These are phyloP conservation scores for Teunomyces barrocoloradensis DNA, from an alignment of 805 yeast genomes.

Conservation along the genomic window DNA sequence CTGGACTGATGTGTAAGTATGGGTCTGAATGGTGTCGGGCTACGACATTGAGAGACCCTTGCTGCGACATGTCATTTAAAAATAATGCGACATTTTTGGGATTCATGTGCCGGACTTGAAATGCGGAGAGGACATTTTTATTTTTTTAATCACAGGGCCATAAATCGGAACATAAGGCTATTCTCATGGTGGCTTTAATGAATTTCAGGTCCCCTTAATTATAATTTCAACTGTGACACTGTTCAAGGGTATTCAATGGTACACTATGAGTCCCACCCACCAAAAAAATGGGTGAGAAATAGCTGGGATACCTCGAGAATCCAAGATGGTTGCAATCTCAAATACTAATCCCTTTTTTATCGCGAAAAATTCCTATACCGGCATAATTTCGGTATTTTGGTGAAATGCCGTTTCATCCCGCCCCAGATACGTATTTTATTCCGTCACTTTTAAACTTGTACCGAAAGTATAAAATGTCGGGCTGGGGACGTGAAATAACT, in stretches of 20 bases:
- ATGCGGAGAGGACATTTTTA: neutral
- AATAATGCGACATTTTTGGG: neutral
- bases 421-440: neutral
- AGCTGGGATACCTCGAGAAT: no score
- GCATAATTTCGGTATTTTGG: neutral
- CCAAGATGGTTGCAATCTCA: neutral
- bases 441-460: neutral
- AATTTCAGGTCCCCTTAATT: neutral
- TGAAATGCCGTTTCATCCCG: neutral
- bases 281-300: no score
- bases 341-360: neutral
- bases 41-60: neutral
- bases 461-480: neutral
- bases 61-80: no score
- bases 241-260: no score
- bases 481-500: neutral
- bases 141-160: neutral
- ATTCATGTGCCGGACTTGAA: neutral
- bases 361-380: slow-evolving; percentile 2
- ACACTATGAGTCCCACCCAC: no score
- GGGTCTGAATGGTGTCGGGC: neutral
- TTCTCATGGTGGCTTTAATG: neutral
- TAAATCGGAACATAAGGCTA: neutral
- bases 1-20: slow-evolving; percentile 8
- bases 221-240: neutral